Conservation (phyloP, 2,329 filamentous ascomycete species). For the Colletotrichum spaethianum region DNA sequence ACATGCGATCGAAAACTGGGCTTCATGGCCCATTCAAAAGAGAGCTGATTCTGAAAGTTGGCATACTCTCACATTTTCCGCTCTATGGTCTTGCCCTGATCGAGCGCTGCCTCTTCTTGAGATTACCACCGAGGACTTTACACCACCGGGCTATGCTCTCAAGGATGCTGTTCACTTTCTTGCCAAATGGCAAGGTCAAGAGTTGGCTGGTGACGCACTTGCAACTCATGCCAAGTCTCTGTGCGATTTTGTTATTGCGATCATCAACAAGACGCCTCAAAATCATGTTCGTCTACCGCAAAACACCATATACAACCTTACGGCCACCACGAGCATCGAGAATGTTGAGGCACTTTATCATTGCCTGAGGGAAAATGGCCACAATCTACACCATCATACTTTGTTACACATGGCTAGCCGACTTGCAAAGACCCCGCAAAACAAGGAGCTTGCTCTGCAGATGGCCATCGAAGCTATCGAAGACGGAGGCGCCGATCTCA, state of each 20-base stretch:
- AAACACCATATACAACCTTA: slow-evolving; percentile 49
- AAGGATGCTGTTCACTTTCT: slow-evolving; percentile 54
- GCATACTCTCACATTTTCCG: slow-evolving; percentile 54
- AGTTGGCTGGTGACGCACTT: not conserved
- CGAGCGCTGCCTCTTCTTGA: slow-evolving; percentile 52
- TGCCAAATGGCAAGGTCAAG: slow-evolving; percentile 42
- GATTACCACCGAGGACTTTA: slow-evolving; percentile 55
- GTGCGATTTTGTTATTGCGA: slow-evolving; percentile 44
- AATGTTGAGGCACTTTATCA: slow-evolving; percentile 50
- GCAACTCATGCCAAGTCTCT: slow-evolving; percentile 37
- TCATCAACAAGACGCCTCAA: slow-evolving; percentile 36
- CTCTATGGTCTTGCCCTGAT: slow-evolving; percentile 51
- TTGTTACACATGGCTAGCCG: slow-evolving; percentile 62
- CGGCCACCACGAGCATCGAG: slow-evolving; percentile 1
- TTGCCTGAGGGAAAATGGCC: slow-evolving; percentile 48
- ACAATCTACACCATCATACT: slow-evolving; percentile 58
- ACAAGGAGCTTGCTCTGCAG: slow-evolving; percentile 60
- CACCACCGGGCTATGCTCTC: slow-evolving; percentile 55
- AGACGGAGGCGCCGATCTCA: slow-evolving; percentile 58
- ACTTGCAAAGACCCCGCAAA: slow-evolving; percentile 56
- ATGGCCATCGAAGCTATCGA: slow-evolving; percentile 57
- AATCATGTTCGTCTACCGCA: slow-evolving; percentile 55
- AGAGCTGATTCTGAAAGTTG: slow-evolving; percentile 43
- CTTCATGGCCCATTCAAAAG: slow-evolving; percentile 18
- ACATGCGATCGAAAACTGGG: slow-evolving; percentile 45